Evolutionary conservation across 495 filamentous ascomycete species (phyloP).

Genomic region (Hypoxylon perforatum): DNA sequence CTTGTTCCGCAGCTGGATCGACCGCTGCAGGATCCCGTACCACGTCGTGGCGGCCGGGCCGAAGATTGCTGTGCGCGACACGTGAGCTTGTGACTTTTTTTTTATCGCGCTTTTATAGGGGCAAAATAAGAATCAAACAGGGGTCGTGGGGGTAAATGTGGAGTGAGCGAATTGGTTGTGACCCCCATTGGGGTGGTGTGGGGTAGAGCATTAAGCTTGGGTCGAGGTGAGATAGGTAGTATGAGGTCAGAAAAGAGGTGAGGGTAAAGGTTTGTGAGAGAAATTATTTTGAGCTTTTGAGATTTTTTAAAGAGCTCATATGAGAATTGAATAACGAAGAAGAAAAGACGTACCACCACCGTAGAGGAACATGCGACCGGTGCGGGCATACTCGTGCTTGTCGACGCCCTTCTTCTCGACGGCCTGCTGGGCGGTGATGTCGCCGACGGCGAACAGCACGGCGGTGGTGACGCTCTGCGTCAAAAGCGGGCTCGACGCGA

Average conservation of each 20-base stretch:
- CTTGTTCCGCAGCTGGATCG: slow-evolving; percentile 70
- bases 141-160: slow-evolving; percentile 1
- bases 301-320: slow-evolving; percentile 4
- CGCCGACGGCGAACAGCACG: slow-evolving; percentile 89
- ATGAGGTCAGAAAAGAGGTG: slow-evolving; percentile 21
- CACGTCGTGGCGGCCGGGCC: slow-evolving; percentile 90
- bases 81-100: slow-evolving; percentile 28
- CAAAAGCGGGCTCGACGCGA: slow-evolving; percentile 83
- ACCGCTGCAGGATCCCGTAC: slow-evolving; percentile 78
- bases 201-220: slow-evolving; percentile 2
- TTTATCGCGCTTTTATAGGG: background rate
- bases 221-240: background rate
- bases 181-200: slow-evolving; percentile 20
- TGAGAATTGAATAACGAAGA: slow-evolving; percentile 21
- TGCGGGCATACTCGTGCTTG: slow-evolving; percentile 84
- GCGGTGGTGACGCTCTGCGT: slow-evolving; percentile 90
- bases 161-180: slow-evolving; percentile 23
- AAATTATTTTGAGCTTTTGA: slow-evolving; percentile 22
- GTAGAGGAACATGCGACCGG: slow-evolving; percentile 90
- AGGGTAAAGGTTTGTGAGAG: slow-evolving; percentile 8
- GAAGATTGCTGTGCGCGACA: slow-evolving; percentile 75
- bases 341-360: slow-evolving; percentile 75
- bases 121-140: background rate
- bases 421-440: slow-evolving; percentile 91
- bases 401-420: slow-evolving; percentile 83